Conservation (phyloP, 192 early-diverging fungal genomes). For the Podila epicladia region DNA sequence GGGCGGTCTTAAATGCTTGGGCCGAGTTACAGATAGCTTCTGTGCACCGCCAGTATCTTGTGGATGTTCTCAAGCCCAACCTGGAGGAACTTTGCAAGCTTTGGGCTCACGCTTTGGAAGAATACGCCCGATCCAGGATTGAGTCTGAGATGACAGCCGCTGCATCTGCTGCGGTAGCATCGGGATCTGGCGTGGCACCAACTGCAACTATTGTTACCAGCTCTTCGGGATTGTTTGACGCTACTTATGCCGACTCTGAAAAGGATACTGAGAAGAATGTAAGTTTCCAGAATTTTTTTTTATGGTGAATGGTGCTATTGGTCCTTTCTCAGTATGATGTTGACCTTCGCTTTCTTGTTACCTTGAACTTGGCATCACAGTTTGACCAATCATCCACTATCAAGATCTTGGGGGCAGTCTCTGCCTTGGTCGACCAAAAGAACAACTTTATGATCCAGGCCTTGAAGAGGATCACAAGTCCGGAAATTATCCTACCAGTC, state of each 20-base stretch:
- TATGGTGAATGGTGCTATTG: neutral
- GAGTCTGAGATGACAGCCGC: conserved; percentile 64
- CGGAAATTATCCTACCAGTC: neutral
- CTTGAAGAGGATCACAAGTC: conserved; percentile 36
- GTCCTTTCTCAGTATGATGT: neutral
- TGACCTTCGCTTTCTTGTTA: neutral
- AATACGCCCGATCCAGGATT: conserved; percentile 71
- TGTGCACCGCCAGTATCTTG: conserved; percentile 67
- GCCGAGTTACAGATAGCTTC: conserved; percentile 79
- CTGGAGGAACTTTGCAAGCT: conserved; percentile 60
- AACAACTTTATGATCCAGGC: conserved; percentile 58
- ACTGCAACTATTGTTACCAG: neutral
- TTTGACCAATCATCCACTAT: conserved; percentile 68
- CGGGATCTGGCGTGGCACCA: neutral
- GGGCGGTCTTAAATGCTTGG: conserved; percentile 84
- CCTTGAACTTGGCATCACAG: conserved; percentile 22
- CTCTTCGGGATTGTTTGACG: conserved; percentile 56
- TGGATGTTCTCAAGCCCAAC: conserved; percentile 69
- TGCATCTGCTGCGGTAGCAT: conserved; percentile 2
- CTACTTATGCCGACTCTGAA: conserved; percentile 71
- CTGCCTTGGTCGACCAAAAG: conserved; percentile 57
- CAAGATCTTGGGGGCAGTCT: conserved; percentile 66
- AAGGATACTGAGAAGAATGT: conserved; percentile 75
- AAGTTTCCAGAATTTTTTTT: conserved; percentile 10
- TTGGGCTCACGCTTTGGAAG: conserved; percentile 69